Evolutionary conservation across 192 early-diverging fungal genomes (phyloP).

Genomic region (Backusella liffmaniae): DNA sequence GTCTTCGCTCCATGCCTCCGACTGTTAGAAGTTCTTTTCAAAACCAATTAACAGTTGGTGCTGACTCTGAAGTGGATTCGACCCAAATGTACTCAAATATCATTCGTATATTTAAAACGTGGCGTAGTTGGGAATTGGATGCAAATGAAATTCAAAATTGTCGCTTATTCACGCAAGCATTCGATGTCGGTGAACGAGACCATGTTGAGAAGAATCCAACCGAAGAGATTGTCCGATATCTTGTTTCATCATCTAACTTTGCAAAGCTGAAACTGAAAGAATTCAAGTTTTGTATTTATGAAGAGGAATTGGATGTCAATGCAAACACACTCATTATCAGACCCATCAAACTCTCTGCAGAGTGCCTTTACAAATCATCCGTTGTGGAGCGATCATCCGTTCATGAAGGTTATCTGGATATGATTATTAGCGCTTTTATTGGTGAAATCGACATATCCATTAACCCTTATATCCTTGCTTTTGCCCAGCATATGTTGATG

Average conservation of each 20-base stretch:
- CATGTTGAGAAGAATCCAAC: background rate
- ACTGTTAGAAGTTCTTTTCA: conserved; percentile 38
- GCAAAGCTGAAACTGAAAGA: conserved; percentile 41
- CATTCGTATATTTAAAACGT: conserved; percentile 48
- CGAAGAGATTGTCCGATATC: conserved; percentile 29
- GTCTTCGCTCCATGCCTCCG: conserved; percentile 45
- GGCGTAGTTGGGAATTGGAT: conserved; percentile 66
- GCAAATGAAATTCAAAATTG: conserved; percentile 37
- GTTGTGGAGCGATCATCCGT: background rate
- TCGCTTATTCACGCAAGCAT: conserved; percentile 49
- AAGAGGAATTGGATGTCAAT: conserved; percentile 32
- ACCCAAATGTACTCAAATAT: conserved; percentile 47
- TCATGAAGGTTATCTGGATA: conserved; percentile 42
- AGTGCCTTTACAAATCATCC: conserved; percentile 37
- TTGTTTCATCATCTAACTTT: conserved; percentile 34
- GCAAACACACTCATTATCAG: conserved; percentile 48
- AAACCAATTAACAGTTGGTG: conserved; percentile 39
- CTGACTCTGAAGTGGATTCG: conserved; percentile 30
- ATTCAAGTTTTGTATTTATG: conserved; percentile 48
- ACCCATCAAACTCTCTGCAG: conserved; percentile 35
- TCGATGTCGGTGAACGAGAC: conserved; percentile 16
- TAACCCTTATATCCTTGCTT: conserved; percentile 56
- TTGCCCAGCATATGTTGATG: conserved; percentile 53
- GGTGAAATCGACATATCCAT: conserved; percentile 35
- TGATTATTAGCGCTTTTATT: conserved; percentile 38